Evolutionary conservation across 2,329 filamentous ascomycete species (phyloP), one percentile per base, ranked within the genome.

Genomic region (Penicillium frequentans): DNA sequence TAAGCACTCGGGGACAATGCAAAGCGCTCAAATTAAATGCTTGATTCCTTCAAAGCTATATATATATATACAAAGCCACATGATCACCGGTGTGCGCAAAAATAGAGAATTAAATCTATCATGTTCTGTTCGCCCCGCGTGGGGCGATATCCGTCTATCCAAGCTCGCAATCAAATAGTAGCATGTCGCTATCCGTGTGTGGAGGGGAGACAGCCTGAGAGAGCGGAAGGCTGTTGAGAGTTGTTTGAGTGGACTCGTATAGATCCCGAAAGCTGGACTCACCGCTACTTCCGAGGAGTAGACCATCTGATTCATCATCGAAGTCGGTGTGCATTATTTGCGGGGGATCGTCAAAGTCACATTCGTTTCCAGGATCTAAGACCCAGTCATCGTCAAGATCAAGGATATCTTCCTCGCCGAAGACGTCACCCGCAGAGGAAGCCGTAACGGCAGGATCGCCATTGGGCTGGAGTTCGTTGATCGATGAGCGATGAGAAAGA

Each of bases 221-320:
- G n/a, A 21, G 11, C 6, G 26, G 24, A 11, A 33, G 14, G 10
- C 29, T 53, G 42, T 56, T 31, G 6, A 59, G 33, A 11, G 59
- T 60, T 10, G 54, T 58, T 42, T 62, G 57, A 1, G 57, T 60
- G 14, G 52, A 56, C 2, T 62, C 56, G 9, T 48, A 49, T 8
- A 52, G 26, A 23, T 64, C 61, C 35, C 27, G 29, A 19, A 62
- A 57, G 24, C 50, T 58, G 19, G 54, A 51, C n/a, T 64, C 57
- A 26, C 54, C 59, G 26, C 45, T 31, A 27, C 47, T 47, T 21
- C 58, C 55, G 9, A 63, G 39, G 23, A 60, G 54, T 23, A 46
- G 56, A 5, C 37, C 54, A 5, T 64, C 58, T 0, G 49, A 42
- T 19, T 53, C 56, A 9, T 43, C 48, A 8, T 57, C 26, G n/a